phyloP scores from a whole-genome alignment of 1,284 basidiomycete genomes.

The Trichosporon ovoides region DNA sequence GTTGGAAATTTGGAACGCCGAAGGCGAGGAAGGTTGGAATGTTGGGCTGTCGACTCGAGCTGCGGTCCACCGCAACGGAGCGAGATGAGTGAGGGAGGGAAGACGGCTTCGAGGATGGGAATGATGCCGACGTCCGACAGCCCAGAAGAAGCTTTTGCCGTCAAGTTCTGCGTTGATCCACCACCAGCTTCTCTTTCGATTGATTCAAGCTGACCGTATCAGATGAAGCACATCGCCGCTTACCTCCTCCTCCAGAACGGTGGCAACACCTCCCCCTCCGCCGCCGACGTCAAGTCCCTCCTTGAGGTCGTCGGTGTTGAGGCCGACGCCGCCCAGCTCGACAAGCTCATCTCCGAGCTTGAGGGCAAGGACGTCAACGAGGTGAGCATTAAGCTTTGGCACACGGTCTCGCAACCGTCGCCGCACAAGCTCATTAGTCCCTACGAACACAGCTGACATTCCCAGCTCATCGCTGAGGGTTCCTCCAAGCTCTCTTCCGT shows the following conservation, averaged over 20 bases:
- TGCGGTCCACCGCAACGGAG: too few relatives aligned
- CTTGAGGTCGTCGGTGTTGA: slow-evolving; percentile 84
- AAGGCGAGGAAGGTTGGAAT: too few relatives aligned
- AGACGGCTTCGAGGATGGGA: too few relatives aligned
- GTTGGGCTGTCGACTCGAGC: background rate
- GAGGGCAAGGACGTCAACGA: slow-evolving; percentile 83
- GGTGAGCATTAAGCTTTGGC: too few relatives aligned
- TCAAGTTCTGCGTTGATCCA: background rate
- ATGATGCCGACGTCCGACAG: background rate
- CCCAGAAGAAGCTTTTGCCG: background rate
- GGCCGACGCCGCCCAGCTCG: slow-evolving; percentile 75
- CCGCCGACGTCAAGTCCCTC: slow-evolving; percentile 83
- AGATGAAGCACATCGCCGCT: slow-evolving; percentile 97
- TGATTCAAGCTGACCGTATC: slow-evolving; percentile 15
- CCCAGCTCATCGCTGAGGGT: slow-evolving; percentile 90
- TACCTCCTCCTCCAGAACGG: slow-evolving; percentile 96
- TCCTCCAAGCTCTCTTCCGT: slow-evolving; percentile 90
- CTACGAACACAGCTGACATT: too few relatives aligned
- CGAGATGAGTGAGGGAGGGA: too few relatives aligned
- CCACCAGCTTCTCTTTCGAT: too few relatives aligned
- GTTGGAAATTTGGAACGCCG: background rate
- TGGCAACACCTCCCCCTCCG: slow-evolving; percentile 83
- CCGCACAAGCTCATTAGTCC: too few relatives aligned
- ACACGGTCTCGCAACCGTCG: too few relatives aligned
- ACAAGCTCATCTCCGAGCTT: slow-evolving; percentile 85